Base-by-base conservation (phyloP, 352 stramenopile species). In the Phytophthora quininea region DNA sequence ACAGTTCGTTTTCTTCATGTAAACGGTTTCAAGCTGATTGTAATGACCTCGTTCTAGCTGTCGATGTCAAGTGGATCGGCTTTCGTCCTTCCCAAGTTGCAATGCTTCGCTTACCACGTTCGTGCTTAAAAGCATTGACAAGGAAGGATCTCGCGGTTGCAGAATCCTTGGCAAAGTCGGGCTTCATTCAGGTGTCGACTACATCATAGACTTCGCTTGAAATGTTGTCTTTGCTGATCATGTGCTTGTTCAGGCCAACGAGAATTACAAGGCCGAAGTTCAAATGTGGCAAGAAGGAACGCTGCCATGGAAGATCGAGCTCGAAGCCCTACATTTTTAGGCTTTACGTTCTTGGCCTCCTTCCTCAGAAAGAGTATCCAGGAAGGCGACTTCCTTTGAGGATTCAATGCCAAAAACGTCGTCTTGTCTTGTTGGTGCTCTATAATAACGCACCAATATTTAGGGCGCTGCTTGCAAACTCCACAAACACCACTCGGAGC, bases 31-130 rank as follows among this genome's bases (percentile, higher is more conserved):
- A 24, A 24, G 19, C 19, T 24, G 19, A 24, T 24, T 24, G 0
- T 24, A 40, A 11, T 57, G 14, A 59, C 40, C 40, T 29, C 47
- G 27, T 30, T 51, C 19, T 50, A 91, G 82, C 75, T 24, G 88
- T 82, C 50, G 89, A 90, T 63, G 91, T 98, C 11, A 80, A 93
- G 68, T 99, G 96, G 96, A 73, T 98, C 56, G 96, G 96, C 9
- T 72, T 99, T 42, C 84, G 90, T 30, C 95, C 95, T 12, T 96
- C 86, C 14, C 84, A 97, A 68, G 61, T 89, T n/a, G 49, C 56
- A 53, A 10, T 30, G 4, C 62, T 96, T 1, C 58, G 74, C 12
- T 63, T 96, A 12, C 88, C 86, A 24, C 35, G 35, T 4, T 77
- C 69, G 30, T 86, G 76, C 0, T 77, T 90, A 54, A 93, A 94